Evolutionary conservation across 148 eudicot genomes (phyloP).

Genomic region (Dysphania ambrosioides): DNA sequence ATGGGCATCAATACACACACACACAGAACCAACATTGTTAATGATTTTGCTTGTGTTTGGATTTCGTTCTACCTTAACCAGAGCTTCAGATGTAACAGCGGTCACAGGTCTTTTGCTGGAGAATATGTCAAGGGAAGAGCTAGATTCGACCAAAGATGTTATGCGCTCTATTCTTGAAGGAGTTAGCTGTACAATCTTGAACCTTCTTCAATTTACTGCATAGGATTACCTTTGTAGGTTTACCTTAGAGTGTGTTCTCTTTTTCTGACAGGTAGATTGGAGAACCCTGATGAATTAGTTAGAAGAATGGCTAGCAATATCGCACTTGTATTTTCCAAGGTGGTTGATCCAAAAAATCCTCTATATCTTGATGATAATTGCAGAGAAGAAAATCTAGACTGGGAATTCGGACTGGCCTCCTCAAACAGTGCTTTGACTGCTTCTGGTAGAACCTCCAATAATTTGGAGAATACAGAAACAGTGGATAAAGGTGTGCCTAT

Average conservation of each 20-base stretch:
- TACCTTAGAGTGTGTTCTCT: slow-evolving; percentile 6
- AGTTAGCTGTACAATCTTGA: slow-evolving; percentile 68
- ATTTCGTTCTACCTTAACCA: slow-evolving; percentile 42
- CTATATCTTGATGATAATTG: slow-evolving; percentile 79
- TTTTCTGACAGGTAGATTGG: slow-evolving; percentile 73
- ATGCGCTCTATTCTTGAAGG: slow-evolving; percentile 90
- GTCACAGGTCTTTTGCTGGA: slow-evolving; percentile 82
- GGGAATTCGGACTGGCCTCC: slow-evolving; percentile 76
- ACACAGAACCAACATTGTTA: not conserved
- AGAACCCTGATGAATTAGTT: slow-evolving; percentile 63
- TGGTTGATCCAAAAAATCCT: slow-evolving; percentile 87
- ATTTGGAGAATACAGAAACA: slow-evolving; percentile 24
- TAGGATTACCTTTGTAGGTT: slow-evolving; percentile 1
- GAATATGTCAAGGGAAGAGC: slow-evolving; percentile 84
- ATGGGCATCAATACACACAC: not conserved
- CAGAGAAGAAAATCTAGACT: slow-evolving; percentile 63
- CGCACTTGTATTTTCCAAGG: slow-evolving; percentile 82
- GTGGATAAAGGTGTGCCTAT: slow-evolving; percentile 20
- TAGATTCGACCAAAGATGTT: slow-evolving; percentile 70
- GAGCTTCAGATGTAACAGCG: slow-evolving; percentile 71
- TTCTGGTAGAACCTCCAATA: slow-evolving; percentile 21
- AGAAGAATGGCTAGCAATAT: slow-evolving; percentile 81
- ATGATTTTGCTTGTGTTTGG: not conserved
- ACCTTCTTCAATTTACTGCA: not conserved
- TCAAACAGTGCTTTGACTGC: slow-evolving; percentile 27